Base-by-base conservation (phyloP, 2,329 filamentous ascomycete species). In the Diaporthe citrichinensis region DNA sequence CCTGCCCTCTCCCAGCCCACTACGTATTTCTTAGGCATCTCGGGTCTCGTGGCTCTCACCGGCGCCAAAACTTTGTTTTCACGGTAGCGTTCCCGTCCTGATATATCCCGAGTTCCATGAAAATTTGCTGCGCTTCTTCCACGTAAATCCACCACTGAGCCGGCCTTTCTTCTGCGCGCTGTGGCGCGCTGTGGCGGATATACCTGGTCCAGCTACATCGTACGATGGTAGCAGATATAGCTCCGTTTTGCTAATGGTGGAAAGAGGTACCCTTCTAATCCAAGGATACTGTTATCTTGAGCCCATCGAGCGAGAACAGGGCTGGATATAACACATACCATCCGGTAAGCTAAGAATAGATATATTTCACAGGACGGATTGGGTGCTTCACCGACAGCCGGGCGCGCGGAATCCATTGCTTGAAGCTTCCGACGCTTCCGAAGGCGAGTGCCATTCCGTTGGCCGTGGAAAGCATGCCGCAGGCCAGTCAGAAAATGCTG, bases 341-440 rank as follows among this genome's bases (percentile, higher is more conserved):
- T 4, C 20, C 44, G 23, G n/a, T 17, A 23, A 36, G 28, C 62
- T 51, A 67, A 67, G 23, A 67, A 51, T 67, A 67, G 62, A 49
- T 1, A 17, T 14, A 23, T 17, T 46, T 20, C 25, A 23, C 20
- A 51, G 12, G 15, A 36, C 41, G 20, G 17, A 67, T 51, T 15
- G 15, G 62, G 44, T 51, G 28, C 44, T 36, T 36, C 44, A 51
- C 44, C 62, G 44, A 67, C 23, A 67, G 62, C 44, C 61, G 41
- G 17, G 41, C 12, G 15, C 8, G 17, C 41, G 20, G 44, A 25
- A 10, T 36, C 36, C 12, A 68, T 25, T 20, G 28, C 20, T 34
- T 9, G 44, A 68, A 68, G 62, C 62, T 68, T 39, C 62, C 62
- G 44, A 49, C 7, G 31, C 31, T 68, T 53, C 62, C 62, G 62